Evolutionary conservation across 2,329 filamentous ascomycete genomes (phyloP), one percentile per base, ranked within the genome.

Genomic region (Monilinia polystroma): DNA sequence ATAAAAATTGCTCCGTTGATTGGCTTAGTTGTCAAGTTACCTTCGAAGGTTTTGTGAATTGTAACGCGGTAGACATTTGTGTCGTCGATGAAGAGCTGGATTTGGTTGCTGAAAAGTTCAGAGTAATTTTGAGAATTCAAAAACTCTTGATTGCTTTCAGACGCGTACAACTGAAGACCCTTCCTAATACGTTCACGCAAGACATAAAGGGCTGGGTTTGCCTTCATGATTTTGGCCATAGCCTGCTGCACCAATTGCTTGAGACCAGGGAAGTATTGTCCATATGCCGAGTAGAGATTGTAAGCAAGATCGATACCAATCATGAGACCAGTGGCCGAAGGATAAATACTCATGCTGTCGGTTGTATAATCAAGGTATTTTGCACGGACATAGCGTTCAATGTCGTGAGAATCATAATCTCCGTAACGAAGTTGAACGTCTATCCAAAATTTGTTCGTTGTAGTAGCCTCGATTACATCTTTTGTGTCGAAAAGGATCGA

Each of bases 1-100:
- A 99, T 99, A 83, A 99, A 99, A 77, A 99, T 98, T 56, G 96
- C 95, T 77, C 95, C 95, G 78, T 99, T 99, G 84, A 99, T 99
- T 4, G 95, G 95, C 80, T 99, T 99, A 1, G 95, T 99, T 0
- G 95, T 99, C 86, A 99, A 83, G 77, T 99, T 99, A 74, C 95
- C 95, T 79, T 99, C 95, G 70, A 99, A 99, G 0, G 95, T 99
- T 86, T 99, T 99, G 84, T 99, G 95, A 70, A 99, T 99, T 0
- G 95, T 99, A 69, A 99, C 95, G 82, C 95, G 93, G 78, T 99
- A 99, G 63, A 99, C 96, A 75, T 99, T 99, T 68, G 95, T 99
- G 77, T 99, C 95, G 74, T 99, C 95, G 71, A 99, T 98, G 81
- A 99, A 99, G 58, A 99, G 84, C 81, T 99, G 95, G 41, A 96